These are phyloP conservation scores for Singerocomus rubriflavus DNA, from an alignment of 1,284 basidiomycete species.

Conservation along the genomic window DNA sequence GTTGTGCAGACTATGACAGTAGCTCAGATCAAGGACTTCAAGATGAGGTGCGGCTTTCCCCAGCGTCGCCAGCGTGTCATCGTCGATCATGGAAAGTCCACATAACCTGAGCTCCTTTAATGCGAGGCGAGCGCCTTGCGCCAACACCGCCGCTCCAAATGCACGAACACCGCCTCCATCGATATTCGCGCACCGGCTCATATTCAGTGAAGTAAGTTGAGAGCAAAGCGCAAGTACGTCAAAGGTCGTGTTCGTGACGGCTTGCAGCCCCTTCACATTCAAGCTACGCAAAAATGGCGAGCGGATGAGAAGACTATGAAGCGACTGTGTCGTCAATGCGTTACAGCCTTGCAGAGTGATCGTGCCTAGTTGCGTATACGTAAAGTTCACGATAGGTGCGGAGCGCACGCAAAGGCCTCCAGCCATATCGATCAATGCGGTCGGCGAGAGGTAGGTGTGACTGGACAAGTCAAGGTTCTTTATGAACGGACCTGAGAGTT, in stretches of 20 bases:
- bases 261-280: conserved; percentile 64
- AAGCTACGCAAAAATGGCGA: conserved; percentile 61
- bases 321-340: conserved; percentile 56
- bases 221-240: conserved; percentile 61
- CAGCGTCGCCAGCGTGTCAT: conserved; percentile 56
- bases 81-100: conserved; percentile 60
- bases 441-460: conserved; percentile 51
- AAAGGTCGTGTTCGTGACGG: conserved; percentile 73
- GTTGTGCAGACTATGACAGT: conserved; percentile 68
- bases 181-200: conserved; percentile 72
- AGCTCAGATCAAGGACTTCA: conserved; percentile 81
- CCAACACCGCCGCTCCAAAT: conserved; percentile 41
- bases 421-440: conserved; percentile 49
- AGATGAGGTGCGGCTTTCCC: conserved; percentile 68
- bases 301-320: conserved; percentile 69
- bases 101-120: conserved; percentile 62
- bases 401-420: conserved; percentile 49
- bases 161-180: conserved; percentile 58
- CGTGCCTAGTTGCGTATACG: conserved; percentile 60
- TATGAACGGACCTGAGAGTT: conserved; percentile 65
- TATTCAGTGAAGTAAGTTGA: conserved; percentile 60
- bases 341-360: conserved; percentile 79
- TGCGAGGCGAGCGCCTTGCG: conserved; percentile 43
- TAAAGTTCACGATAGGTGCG: conserved; percentile 32
- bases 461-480: conserved; percentile 64